Conservation (phyloP, 306 rosid species). For the Vigna hirtella region DNA sequence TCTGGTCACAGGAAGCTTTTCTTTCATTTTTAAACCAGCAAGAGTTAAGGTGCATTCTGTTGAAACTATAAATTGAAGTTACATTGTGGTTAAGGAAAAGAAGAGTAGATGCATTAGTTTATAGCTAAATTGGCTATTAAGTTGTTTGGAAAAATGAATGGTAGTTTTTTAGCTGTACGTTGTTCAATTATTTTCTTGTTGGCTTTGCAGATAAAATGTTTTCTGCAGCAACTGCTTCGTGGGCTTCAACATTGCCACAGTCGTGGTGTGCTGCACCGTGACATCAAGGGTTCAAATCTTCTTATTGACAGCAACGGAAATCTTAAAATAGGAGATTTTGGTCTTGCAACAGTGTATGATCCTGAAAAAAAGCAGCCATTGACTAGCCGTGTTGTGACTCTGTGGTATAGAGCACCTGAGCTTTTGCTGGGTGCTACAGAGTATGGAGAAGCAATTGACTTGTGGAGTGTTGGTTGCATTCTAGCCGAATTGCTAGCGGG, state of each 20-base stretch:
- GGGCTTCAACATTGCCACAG: constrained; percentile 95
- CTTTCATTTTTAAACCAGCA: too few relatives aligned
- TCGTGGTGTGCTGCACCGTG: constrained; percentile 85
- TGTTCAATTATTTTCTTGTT: constrained; percentile 11
- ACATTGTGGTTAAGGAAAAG: too few relatives aligned
- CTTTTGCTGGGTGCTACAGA: constrained; percentile 89
- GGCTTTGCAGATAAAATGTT: constrained; percentile 79
- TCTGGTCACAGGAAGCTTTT: background rate
- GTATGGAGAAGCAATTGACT: constrained; percentile 78
- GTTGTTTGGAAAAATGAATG: too few relatives aligned
- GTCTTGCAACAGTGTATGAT: constrained; percentile 75
- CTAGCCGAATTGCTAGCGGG: constrained; percentile 82
- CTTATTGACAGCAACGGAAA: constrained; percentile 72
- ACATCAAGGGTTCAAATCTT: constrained; percentile 95
- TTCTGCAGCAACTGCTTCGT: constrained; percentile 69
- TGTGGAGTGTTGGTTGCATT: constrained; percentile 96
- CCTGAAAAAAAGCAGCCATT: constrained; percentile 69
- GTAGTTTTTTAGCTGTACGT: background rate
- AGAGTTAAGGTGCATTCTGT: too few relatives aligned
- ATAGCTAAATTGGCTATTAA: background rate
- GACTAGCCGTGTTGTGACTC: constrained; percentile 93
- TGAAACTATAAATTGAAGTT: too few relatives aligned
- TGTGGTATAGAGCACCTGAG: constrained; percentile 97
- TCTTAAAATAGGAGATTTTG: constrained; percentile 95
- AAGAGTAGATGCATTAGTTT: background rate